Evolutionary conservation across 768 basidiomycete species (phyloP).

Genomic region (Rhizopogon vinicolor): DNA sequence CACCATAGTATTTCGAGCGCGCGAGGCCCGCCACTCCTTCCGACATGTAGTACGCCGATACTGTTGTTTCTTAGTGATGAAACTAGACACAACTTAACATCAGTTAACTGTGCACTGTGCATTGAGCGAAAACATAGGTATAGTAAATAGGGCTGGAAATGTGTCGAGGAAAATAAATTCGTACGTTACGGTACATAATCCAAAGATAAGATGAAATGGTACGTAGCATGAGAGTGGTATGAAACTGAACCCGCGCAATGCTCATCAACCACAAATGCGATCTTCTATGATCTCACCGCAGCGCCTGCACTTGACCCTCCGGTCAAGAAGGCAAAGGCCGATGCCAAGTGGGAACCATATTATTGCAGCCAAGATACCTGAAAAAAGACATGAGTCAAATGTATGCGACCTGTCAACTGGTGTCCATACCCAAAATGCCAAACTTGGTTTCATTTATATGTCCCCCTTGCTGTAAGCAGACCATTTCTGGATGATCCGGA

Average conservation of each 20-base stretch:
- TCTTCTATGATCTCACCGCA: slow-evolving; percentile 37
- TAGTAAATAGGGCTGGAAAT: too few species aligned
- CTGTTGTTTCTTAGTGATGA: too few species aligned
- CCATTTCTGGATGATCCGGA: slow-evolving; percentile 79
- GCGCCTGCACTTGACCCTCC: slow-evolving; percentile 58
- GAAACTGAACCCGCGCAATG: background rate
- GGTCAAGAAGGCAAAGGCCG: slow-evolving; percentile 72
- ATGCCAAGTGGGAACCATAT: slow-evolving; percentile 87
- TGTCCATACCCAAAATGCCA: slow-evolving; percentile 59
- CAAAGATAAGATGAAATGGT: background rate
- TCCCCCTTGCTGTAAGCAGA: slow-evolving; percentile 74
- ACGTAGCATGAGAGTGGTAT: background rate
- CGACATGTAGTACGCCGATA: too few species aligned
- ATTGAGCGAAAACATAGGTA: too few species aligned
- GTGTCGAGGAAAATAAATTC: background rate
- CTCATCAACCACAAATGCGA: slow-evolving; percentile 26
- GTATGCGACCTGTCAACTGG: background rate
- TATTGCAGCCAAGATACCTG: slow-evolving; percentile 77
- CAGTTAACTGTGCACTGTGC: too few species aligned
- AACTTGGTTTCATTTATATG: slow-evolving; percentile 62
- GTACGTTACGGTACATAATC: background rate
- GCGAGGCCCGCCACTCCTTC: too few species aligned
- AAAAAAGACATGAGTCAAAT: background rate
- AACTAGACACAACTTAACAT: too few species aligned
- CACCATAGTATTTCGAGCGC: too few species aligned